phyloP scores from a whole-genome alignment of 176 grass and related monocot species.

The Oryza glaberrima region DNA sequence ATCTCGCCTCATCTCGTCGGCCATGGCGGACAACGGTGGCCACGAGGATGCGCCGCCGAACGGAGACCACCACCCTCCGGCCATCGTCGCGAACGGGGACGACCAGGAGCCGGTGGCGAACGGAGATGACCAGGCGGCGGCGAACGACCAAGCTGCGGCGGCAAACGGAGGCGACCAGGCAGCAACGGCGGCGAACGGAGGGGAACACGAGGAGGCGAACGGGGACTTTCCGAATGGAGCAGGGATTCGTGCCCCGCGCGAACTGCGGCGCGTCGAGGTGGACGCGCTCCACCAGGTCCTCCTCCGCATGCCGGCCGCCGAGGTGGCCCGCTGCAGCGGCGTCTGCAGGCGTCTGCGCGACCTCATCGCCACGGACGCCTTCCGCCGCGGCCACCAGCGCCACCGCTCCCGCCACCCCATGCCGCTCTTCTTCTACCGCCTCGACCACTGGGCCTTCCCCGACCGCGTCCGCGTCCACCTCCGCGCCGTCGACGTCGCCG shows the following conservation, averaged over 20 bases:
- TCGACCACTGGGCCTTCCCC: neutral
- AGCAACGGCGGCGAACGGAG: neutral
- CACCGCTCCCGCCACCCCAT: neutral
- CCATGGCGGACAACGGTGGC: neutral
- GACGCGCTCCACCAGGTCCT: neutral
- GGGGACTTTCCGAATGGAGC: too few species aligned
- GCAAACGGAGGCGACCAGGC: neutral
- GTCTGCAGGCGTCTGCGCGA: neutral
- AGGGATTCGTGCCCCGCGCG: neutral
- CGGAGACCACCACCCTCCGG: neutral
- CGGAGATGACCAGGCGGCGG: neutral
- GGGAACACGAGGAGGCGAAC: neutral
- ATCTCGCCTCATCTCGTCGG: too few species aligned
- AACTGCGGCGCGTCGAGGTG: neutral
- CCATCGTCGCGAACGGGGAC: neutral
- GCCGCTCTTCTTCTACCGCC: constrained; percentile 32
- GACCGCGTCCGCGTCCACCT: constrained; percentile 18
- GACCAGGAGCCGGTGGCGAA: neutral
- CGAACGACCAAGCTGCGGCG: neutral
- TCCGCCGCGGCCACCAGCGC: neutral
- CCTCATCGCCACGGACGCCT: neutral
- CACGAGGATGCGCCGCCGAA: too few species aligned
- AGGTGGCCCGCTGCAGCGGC: neutral
- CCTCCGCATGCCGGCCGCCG: neutral
- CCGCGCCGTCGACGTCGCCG: constrained; percentile 6